Evolutionary conservation across 495 filamentous ascomycete genomes (phyloP).

Genomic region (Ascobolus immersus): DNA sequence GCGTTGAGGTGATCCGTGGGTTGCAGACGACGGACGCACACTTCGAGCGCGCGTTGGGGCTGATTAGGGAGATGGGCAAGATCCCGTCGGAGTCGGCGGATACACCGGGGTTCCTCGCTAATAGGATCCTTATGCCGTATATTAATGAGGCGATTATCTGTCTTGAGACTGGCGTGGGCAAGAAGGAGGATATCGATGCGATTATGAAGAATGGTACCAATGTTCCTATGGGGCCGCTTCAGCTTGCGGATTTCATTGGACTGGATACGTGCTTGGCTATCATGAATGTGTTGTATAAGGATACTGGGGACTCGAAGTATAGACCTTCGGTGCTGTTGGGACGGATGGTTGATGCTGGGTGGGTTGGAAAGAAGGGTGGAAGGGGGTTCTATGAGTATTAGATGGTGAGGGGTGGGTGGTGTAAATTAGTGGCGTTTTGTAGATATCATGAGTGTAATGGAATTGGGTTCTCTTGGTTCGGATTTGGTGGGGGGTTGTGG

Average conservation of each 20-base stretch:
- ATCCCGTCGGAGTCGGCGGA: conserved; percentile 66
- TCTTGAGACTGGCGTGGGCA: conserved; percentile 74
- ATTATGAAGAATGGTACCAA: conserved; percentile 99
- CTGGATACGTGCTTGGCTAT: conserved; percentile 90
- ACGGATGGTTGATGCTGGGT: conserved; percentile 96
- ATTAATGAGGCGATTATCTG: conserved; percentile 98
- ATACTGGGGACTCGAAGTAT: conserved; percentile 91
- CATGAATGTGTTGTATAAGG: conserved; percentile 81
- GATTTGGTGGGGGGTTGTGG: too few species aligned
- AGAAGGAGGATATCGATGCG: conserved; percentile 68
- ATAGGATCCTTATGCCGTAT: conserved; percentile 95
- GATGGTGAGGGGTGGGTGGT: too few species aligned
- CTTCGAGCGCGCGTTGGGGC: conserved; percentile 54
- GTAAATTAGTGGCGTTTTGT: background rate
- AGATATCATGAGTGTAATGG: background rate
- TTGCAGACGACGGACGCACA: conserved; percentile 71
- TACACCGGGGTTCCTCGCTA: conserved; percentile 82
- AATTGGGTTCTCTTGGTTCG: too few species aligned
- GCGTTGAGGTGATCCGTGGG: conserved; percentile 87
- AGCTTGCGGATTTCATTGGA: conserved; percentile 90
- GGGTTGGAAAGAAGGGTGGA: conserved; percentile 90
- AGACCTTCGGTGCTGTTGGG: conserved; percentile 57
- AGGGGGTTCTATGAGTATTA: conserved; percentile 85
- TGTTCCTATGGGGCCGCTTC: conserved; percentile 89
- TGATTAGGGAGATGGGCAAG: conserved; percentile 84